Percentiles rank a stretch among this genome's conserved stretches.
Evolutionary conservation across 805 yeast species (phyloP).

Genomic region (Lipomyces starkeyi): DNA sequence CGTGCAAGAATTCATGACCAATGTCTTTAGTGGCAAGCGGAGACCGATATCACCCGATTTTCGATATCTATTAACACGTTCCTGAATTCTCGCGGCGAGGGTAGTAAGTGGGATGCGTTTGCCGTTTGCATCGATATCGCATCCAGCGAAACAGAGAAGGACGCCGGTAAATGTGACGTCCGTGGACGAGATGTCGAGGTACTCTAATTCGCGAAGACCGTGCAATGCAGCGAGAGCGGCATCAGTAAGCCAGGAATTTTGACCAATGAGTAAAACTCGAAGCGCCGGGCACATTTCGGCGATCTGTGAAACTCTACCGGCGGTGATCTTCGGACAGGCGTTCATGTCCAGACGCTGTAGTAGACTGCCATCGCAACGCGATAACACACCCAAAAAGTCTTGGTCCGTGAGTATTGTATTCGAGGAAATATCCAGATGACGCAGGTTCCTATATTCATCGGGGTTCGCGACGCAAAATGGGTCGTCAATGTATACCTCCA

Average conservation of each 20-base stretch:
- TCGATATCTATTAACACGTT: not conserved
- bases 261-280: conserved; percentile 12
- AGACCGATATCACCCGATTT: not conserved
- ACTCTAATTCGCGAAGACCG: conserved; percentile 9
- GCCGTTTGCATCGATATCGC: conserved; percentile 7
- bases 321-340: conserved; percentile 16
- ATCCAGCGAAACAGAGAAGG: conserved; percentile 10
- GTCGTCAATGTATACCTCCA: not conserved
- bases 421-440: conserved; percentile 1
- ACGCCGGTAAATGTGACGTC: conserved; percentile 12
- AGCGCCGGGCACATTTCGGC: conserved; percentile 16
- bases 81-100: conserved; percentile 7
- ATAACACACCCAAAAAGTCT: conserved; percentile 4
- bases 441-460: conserved; percentile 14
- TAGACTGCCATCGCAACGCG: conserved; percentile 12
- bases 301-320: not conserved
- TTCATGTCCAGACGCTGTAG: conserved; percentile 11
- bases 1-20: conserved; percentile 18
- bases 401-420: conserved; percentile 15
- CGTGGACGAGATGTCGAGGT: conserved; percentile 20
- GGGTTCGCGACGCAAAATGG: not conserved
- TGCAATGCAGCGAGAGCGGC: conserved; percentile 6
- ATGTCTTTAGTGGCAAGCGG: conserved; percentile 1
- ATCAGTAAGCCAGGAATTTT: conserved; percentile 16
- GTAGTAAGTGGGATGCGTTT: conserved; percentile 3